A percentile compares a stretch with the other conserved stretches of the same genome.
These are phyloP conservation scores for Melampsora americana DNA, from an alignment of 1,284 basidiomycete genomes.

Conservation along the genomic window DNA sequence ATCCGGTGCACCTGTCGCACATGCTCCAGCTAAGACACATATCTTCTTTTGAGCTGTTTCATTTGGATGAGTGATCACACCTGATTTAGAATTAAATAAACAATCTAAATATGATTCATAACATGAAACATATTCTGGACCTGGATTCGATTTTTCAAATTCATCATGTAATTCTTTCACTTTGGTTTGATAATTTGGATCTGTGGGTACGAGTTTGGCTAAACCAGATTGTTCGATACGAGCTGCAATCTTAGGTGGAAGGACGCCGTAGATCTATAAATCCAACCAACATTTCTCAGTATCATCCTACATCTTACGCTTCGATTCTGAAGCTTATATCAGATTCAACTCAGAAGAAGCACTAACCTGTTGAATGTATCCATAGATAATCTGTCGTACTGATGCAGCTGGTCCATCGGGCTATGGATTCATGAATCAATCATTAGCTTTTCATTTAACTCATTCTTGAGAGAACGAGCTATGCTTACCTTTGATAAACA, in stretches of 20 bases:
- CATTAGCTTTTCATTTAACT: background rate
- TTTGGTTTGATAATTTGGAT: slow-evolving; percentile 15
- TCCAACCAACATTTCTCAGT: background rate
- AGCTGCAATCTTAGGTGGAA: slow-evolving; percentile 14
- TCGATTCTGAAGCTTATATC: background rate
- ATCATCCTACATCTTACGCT: background rate
- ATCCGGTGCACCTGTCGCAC: too few relatives aligned
- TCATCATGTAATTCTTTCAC: slow-evolving; percentile 10
- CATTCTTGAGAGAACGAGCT: background rate
- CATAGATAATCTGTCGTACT: slow-evolving; percentile 27
- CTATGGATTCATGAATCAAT: slow-evolving; percentile 1
- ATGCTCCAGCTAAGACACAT: too few relatives aligned
- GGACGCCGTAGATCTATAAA: slow-evolving; percentile 28
- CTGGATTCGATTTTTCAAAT: slow-evolving; percentile 30
- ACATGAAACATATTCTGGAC: slow-evolving; percentile 35
- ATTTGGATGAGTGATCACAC: background rate
- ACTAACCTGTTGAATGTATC: slow-evolving; percentile 37
- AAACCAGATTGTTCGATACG: slow-evolving; percentile 17
- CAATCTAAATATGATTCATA: slow-evolving; percentile 33
- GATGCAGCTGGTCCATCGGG: slow-evolving; percentile 28
- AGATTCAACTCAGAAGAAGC: background rate
- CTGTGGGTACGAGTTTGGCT: slow-evolving; percentile 4
- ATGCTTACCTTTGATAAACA: slow-evolving; percentile 23
- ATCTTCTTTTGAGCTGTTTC: too few relatives aligned
- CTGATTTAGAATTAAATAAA: slow-evolving; percentile 19